Evolutionary conservation across 2,329 filamentous ascomycete genomes (phyloP).

Genomic region (Penicillium occitanis): DNA sequence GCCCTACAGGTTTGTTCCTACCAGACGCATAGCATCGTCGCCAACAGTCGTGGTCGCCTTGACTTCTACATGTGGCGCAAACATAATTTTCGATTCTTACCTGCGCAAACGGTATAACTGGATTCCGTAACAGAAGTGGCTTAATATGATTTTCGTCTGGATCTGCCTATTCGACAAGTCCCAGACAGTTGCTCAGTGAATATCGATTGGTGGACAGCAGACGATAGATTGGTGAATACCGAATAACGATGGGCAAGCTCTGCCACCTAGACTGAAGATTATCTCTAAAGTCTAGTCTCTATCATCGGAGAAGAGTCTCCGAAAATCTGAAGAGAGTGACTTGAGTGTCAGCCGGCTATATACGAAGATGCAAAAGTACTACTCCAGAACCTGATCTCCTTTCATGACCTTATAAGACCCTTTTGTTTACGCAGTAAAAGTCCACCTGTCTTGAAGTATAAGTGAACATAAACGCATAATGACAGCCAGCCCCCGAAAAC

Average conservation of each 20-base stretch:
- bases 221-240: too few species aligned
- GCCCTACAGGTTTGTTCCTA: not conserved
- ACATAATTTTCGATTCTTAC: not conserved
- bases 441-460: not conserved
- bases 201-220: not conserved
- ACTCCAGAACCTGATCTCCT: too few species aligned
- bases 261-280: not conserved
- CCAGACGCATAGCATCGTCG: not conserved
- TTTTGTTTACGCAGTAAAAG: too few species aligned
- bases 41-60: not conserved
- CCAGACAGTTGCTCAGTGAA: not conserved
- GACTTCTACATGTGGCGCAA: not conserved
- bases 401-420: too few species aligned
- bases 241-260: too few species aligned
- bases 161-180: not conserved
- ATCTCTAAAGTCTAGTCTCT: not conserved
- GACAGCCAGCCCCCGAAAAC: not conserved
- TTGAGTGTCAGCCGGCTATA: not conserved
- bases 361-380: not conserved
- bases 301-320: not conserved
- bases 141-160: not conserved
- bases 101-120: not conserved
- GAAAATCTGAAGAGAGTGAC: not conserved
- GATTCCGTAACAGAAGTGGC: not conserved
- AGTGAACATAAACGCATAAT: not conserved